These are phyloP conservation scores for Knufia fluminis DNA, from an alignment of 2,329 filamentous ascomycete genomes.

Conservation along the genomic window DNA sequence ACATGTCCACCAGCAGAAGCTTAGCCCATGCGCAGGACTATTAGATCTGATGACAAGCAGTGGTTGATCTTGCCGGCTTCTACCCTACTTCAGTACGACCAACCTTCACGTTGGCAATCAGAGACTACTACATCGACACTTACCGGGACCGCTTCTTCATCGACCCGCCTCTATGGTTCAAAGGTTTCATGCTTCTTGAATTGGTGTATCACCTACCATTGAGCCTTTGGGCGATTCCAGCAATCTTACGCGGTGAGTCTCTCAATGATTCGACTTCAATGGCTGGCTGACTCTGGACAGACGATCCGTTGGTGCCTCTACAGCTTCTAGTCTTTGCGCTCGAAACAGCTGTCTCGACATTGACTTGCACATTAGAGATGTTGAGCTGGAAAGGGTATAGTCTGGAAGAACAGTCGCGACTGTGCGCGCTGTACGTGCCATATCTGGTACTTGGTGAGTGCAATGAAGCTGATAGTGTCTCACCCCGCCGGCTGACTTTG, in stretches of 20 bases:
- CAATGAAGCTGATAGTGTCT: constrained; percentile 1
- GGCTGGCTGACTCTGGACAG: constrained; percentile 26
- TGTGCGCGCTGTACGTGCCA: constrained; percentile 48
- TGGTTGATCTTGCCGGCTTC: constrained; percentile 51
- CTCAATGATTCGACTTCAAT: background rate
- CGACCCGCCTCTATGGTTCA: constrained; percentile 51
- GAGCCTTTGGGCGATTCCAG: constrained; percentile 51
- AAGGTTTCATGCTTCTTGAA: constrained; percentile 49
- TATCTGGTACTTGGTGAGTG: constrained; percentile 48
- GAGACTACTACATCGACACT: constrained; percentile 49
- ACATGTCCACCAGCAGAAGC: constrained; percentile 4
- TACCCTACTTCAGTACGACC: constrained; percentile 47
- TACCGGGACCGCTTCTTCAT: constrained; percentile 58
- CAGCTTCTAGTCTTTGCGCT: constrained; percentile 52
- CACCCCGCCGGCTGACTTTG: background rate
- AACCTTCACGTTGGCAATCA: constrained; percentile 40
- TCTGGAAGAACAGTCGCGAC: constrained; percentile 37
- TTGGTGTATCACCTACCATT: constrained; percentile 52
- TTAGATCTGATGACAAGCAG: constrained; percentile 29
- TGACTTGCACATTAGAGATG: constrained; percentile 54
- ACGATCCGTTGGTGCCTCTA: constrained; percentile 49
- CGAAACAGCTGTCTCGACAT: constrained; percentile 52
- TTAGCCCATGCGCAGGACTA: background rate
- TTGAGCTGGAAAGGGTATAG: constrained; percentile 45
- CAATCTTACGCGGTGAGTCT: constrained; percentile 40